Conservation (phyloP, 2,329 filamentous ascomycete species). For the Cladosporium sp. region DNA sequence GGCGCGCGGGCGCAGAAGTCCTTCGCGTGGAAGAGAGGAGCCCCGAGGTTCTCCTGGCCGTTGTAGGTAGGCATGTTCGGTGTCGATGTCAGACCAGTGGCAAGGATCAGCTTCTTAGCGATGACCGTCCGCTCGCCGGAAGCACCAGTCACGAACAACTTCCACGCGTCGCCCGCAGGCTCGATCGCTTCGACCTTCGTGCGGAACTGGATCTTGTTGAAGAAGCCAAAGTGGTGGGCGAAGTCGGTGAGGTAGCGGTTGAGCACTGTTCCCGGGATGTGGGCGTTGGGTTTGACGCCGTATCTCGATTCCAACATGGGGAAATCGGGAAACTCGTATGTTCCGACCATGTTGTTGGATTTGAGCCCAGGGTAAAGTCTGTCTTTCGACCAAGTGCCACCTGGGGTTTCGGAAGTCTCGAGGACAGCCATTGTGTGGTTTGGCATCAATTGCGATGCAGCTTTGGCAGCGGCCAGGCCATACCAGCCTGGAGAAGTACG, state of each 20-base stretch:
- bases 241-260: constrained; percentile 60
- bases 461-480: constrained; percentile 51
- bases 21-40: constrained; percentile 59
- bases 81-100: constrained; percentile 61
- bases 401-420: constrained; percentile 47
- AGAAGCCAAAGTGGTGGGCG: constrained; percentile 55
- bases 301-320: constrained; percentile 57
- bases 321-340: constrained; percentile 72
- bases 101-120: constrained; percentile 57
- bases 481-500: constrained; percentile 38
- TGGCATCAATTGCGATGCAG: constrained; percentile 47
- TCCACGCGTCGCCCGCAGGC: constrained; percentile 33
- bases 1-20: constrained; percentile 49
- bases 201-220: constrained; percentile 50
- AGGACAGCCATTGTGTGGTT: constrained; percentile 45
- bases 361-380: constrained; percentile 69
- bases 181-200: constrained; percentile 53
- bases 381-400: constrained; percentile 69
- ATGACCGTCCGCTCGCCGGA: constrained; percentile 25
- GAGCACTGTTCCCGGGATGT: constrained; percentile 59
- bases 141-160: constrained; percentile 22
- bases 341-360: constrained; percentile 72
- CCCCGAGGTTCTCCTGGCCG: constrained; percentile 52
- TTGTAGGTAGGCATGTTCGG: constrained; percentile 56
- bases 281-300: constrained; percentile 52